phyloP scores from a whole-genome alignment of 805 yeast genomes.

The Debaryomyces prosopidis region DNA sequence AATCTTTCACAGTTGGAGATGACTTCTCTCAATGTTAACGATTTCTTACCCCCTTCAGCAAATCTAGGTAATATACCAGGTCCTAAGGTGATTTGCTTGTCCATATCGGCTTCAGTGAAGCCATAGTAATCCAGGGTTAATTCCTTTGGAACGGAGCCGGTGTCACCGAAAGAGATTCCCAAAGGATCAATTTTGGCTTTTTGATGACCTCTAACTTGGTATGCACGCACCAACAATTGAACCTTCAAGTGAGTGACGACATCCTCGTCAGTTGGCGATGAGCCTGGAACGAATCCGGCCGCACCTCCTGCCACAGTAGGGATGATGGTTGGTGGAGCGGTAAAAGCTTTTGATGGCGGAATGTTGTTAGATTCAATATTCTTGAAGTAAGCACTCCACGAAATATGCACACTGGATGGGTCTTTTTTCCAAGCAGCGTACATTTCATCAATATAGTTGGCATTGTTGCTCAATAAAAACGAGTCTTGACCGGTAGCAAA shows the following conservation, averaged over 20 bases:
- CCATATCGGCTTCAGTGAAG: conserved; percentile 82
- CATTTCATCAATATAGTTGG: conserved; percentile 97
- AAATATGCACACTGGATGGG: conserved; percentile 87
- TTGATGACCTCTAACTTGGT: conserved; percentile 97
- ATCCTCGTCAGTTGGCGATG: conserved; percentile 52
- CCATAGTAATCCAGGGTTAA: conserved; percentile 90
- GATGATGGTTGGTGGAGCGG: conserved; percentile 88
- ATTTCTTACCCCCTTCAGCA: conserved; percentile 60
- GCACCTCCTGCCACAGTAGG: conserved; percentile 81
- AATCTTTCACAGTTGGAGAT: conserved; percentile 75
- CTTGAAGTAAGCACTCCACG: conserved; percentile 97
- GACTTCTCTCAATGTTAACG: conserved; percentile 76
- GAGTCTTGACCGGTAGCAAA: conserved; percentile 57
- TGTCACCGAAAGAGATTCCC: conserved; percentile 82
- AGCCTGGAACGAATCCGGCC: conserved; percentile 61
- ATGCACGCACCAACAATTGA: conserved; percentile 95
- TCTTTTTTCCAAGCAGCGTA: conserved; percentile 91
- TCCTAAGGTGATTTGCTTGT: conserved; percentile 83
- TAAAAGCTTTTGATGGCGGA: conserved; percentile 74
- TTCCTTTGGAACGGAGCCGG: conserved; percentile 71
- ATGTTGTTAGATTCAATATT: conserved; percentile 74
- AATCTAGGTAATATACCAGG: conserved; percentile 97
- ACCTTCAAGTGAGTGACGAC: conserved; percentile 89
- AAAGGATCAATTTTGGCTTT: conserved; percentile 96
- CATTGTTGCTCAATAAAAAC: conserved; percentile 80